phyloP scores from a whole-genome alignment of 2,329 filamentous ascomycete genomes.

The Sporothrix inflata region DNA sequence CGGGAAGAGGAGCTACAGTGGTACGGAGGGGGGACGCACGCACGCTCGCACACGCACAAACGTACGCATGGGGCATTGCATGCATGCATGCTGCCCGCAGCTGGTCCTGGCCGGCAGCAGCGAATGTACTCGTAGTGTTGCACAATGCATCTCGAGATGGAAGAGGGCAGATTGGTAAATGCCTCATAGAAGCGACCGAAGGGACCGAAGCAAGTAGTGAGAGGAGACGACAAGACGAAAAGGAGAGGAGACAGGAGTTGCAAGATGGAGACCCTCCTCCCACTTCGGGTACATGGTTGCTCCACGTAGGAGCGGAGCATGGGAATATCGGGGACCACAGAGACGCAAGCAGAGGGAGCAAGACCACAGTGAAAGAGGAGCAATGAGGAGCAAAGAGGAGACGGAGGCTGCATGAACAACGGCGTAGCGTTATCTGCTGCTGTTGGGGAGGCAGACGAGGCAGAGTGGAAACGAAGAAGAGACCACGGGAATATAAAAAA shows the following conservation, averaged over 20 bases:
- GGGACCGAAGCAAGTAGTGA: not conserved
- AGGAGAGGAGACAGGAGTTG: not conserved
- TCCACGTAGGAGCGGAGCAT: conserved; percentile 24
- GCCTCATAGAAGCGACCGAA: conserved; percentile 15
- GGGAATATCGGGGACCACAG: conserved; percentile 1
- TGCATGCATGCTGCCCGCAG: not conserved
- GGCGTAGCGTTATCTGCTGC: not conserved
- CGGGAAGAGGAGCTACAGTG: not conserved
- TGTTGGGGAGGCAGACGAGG: not conserved
- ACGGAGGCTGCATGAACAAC: not conserved
- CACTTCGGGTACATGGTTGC: conserved; percentile 11
- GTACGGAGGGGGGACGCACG: not conserved
- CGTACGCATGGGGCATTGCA: not conserved
- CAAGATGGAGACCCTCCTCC: conserved; percentile 3
- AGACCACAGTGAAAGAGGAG: not conserved
- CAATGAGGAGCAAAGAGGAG: not conserved
- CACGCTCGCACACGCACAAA: not conserved
- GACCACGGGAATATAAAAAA: not conserved
- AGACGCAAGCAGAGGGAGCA: not conserved
- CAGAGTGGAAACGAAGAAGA: not conserved
- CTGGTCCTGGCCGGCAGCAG: not conserved
- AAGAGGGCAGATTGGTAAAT: not conserved
- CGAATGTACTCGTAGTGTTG: not conserved
- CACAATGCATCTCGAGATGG: conserved; percentile 7
- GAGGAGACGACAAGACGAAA: not conserved